Evolutionary conservation across 179 eudicot species (phyloP), one percentile per base, ranked within the genome.

Genomic region (Patellifolia procumbens): DNA sequence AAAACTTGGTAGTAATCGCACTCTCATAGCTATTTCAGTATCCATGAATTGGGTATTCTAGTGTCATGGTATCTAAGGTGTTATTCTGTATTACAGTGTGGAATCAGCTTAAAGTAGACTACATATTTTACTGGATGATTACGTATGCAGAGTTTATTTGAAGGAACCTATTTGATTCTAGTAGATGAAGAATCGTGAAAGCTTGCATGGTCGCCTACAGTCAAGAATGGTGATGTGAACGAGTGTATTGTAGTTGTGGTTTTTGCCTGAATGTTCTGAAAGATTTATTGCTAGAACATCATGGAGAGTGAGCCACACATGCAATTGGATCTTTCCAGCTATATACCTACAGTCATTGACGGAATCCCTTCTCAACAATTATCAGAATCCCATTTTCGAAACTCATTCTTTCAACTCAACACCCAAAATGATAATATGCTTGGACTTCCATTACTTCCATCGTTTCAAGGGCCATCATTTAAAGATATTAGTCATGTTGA

Each of bases 391-490:
- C 74, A 42, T 58, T 49, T 73, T 58, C 86, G 75, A 24, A 26
- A 88, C 22, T 63, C 61, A 43, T 76, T 76, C 66, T 59, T 72
- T 75, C 83, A 74, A 64, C 72, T 34, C n/a, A 81, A 78, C 56
- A 56, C 74, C 68, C 89, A 79, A 39, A 83, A 78, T 61, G 78
- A 85, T 6, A 58, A 74, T 28, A 81, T 85, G 79, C 64, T 74
- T 62, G 87, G 83, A 39, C 76, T 83, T 62, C 89, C 93, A 19
- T 32, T 52, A 26, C 81, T 81, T 74, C 53, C 85, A 19, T 66
- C 81, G 68, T 39, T 80, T 31, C 83, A 82, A 53, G 87, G 81
- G 46, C 85, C 86, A 52, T 67, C 78, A 35, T 26, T 83, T 16
- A 76, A 79, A 64, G 73, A 73, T 76, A 73, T 75, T n/a, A n/a